Evolutionary conservation across 1,284 basidiomycete species (phyloP), one percentile per base, ranked within the genome.

Genomic region (Marasmius oreades): DNA sequence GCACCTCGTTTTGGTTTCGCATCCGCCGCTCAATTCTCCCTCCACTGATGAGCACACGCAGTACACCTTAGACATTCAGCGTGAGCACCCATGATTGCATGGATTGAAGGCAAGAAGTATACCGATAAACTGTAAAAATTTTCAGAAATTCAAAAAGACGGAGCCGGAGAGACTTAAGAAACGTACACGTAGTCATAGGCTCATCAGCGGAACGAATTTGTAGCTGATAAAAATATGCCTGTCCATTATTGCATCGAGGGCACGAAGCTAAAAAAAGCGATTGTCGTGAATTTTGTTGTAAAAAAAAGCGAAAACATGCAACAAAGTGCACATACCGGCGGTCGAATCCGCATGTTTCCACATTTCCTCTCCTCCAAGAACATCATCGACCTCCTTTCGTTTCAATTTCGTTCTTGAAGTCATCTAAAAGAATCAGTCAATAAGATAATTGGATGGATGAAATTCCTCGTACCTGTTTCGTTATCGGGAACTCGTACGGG

Each of bases 131-230:
- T n/a, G n/a, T n/a, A n/a, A n/a, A n/a, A n/a, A n/a, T n/a, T n/a
- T n/a, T n/a, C n/a, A n/a, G n/a, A n/a, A n/a, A n/a, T n/a, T n/a
- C n/a, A n/a, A n/a, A n/a, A n/a, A n/a, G n/a, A n/a, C n/a, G n/a
- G n/a, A n/a, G n/a, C n/a, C n/a, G n/a, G n/a, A n/a, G n/a, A n/a
- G n/a, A n/a, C n/a, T n/a, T n/a, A n/a, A n/a, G n/a, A n/a, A n/a
- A n/a, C n/a, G n/a, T n/a, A 31, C 28, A 31, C 4, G 28, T 31
- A 4, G 44, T 45, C 44, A 45, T 45, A 5, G 44, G 44, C 20
- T 97, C 95, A 70, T 97, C 95, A 0, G 96, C 96, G 64, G 93
- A 95, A 34, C 96, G 78, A 63, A 98, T 99, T 71, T 99, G 96
- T 18, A 98, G 76, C 74, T 98, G 95, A 71, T 95, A 93, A 73